Percentiles rank a stretch among this genome's conserved stretches.
phyloP scores from a whole-genome alignment of 2,329 filamentous ascomycete species.

The Graphilbum fragrans region DNA sequence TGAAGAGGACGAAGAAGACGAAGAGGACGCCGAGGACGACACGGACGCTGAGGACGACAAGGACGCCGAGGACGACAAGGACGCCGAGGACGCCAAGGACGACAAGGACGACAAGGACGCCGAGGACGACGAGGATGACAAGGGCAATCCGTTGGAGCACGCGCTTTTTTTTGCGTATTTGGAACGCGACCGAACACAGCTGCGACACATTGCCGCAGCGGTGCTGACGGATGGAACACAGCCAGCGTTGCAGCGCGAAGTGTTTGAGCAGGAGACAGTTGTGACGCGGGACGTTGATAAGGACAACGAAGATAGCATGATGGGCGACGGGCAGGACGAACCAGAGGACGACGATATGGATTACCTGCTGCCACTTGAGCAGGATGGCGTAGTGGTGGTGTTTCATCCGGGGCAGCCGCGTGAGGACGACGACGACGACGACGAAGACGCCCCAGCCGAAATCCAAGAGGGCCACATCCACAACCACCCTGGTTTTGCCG shows the following conservation, averaged over 20 bases:
- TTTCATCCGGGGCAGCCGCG: too few relatives aligned
- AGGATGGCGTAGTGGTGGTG: too few relatives aligned
- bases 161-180: conserved; percentile 53
- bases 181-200: conserved; percentile 29
- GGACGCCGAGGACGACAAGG: conserved; percentile 23
- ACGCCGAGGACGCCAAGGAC: conserved; percentile 13
- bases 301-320: conserved; percentile 47
- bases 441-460: conserved; percentile 21
- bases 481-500: conserved; percentile 13
- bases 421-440: background rate
- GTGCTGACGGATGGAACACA: conserved; percentile 53
- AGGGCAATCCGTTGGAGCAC: conserved; percentile 26
- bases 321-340: too few relatives aligned
- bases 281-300: conserved; percentile 26
- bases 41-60: too few relatives aligned
- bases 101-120: conserved; percentile 6
- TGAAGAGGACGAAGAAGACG: too few relatives aligned
- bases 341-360: too few relatives aligned
- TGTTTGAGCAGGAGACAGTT: conserved; percentile 54
- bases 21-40: too few relatives aligned
- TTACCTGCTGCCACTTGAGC: too few relatives aligned
- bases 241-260: conserved; percentile 45
- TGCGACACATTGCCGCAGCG: conserved; percentile 49
- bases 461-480: conserved; percentile 10
- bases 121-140: conserved; percentile 8